Evolutionary conservation across 257 asterid species (phyloP).

Genomic region (Cynanchum wilfordii): DNA sequence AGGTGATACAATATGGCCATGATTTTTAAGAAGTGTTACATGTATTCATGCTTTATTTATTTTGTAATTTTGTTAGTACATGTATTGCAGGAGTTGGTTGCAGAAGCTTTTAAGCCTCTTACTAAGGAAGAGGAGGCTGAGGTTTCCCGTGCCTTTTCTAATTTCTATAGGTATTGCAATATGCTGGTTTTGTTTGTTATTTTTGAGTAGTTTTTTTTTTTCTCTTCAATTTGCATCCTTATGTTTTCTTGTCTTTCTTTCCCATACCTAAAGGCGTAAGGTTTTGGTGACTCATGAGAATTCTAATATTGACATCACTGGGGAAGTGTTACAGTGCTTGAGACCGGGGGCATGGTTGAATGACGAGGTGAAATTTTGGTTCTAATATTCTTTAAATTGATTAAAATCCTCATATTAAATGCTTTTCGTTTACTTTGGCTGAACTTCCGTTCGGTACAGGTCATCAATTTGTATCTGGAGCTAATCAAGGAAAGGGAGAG

Average conservation of each 20-base stretch:
- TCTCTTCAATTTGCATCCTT: neutral
- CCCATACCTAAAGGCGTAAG: conserved; percentile 40
- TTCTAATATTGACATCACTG: conserved; percentile 77
- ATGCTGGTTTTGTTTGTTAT: neutral
- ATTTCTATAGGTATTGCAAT: conserved; percentile 38
- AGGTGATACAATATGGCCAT: conserved; percentile 34
- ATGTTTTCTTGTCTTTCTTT: conserved; percentile 17
- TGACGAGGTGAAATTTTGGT: conserved; percentile 63
- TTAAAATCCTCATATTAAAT: neutral
- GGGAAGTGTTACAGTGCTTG: conserved; percentile 71
- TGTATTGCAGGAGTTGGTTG: conserved; percentile 43
- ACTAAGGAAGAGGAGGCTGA: conserved; percentile 48
- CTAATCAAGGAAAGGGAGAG: conserved; percentile 87
- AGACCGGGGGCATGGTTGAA: conserved; percentile 74
- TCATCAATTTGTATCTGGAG: conserved; percentile 78
- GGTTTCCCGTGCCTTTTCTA: conserved; percentile 40
- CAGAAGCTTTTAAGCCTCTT: conserved; percentile 69
- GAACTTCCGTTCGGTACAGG: conserved; percentile 46
- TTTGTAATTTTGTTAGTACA: conserved; percentile 12
- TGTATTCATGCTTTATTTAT: conserved; percentile 7
- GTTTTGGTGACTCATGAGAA: conserved; percentile 54
- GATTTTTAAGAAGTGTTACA: conserved; percentile 1
- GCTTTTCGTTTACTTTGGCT: conserved; percentile 10
- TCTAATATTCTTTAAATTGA: neutral
- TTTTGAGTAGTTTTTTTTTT: conserved; percentile 4